Evolutionary conservation across 306 rosid genomes (phyloP).

Genomic region (Prunus salicina): DNA sequence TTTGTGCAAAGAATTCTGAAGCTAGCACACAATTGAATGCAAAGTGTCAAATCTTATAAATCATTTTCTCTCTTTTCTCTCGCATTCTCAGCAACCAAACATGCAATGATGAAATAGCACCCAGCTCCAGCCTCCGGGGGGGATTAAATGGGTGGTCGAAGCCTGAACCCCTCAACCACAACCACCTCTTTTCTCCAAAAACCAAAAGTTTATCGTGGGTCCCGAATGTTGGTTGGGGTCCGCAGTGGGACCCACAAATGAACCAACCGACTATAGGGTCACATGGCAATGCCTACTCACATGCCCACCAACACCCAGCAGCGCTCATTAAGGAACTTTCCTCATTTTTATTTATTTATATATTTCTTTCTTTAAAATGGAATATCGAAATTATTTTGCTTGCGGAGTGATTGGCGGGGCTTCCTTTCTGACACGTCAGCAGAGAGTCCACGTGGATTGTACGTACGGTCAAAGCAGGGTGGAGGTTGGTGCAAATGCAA

Average conservation of each 20-base stretch:
- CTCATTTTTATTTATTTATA: background rate
- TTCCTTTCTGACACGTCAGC: background rate
- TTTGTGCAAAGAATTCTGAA: no score
- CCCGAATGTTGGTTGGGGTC: background rate
- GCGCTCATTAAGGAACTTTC: constrained; percentile 8
- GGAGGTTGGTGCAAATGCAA: constrained; percentile 17
- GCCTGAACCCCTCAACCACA: background rate
- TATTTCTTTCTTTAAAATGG: no score
- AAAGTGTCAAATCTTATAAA: background rate
- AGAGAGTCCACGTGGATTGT: constrained; percentile 16
- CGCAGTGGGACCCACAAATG: background rate
- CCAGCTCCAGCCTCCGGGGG: background rate
- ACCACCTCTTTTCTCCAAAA: background rate
- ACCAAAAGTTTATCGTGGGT: background rate
- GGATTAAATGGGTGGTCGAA: background rate
- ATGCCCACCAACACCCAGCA: constrained; percentile 15
- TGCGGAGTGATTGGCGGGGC: constrained; percentile 39
- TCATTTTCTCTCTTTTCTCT: background rate
- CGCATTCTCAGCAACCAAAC: background rate
- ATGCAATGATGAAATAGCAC: background rate
- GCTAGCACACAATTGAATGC: background rate
- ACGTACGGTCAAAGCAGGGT: constrained; percentile 14
- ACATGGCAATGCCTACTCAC: constrained; percentile 8
- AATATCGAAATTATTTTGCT: background rate
- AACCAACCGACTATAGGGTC: background rate